Conservation (phyloP, 208 protist species). For the Leishmania arabica region DNA sequence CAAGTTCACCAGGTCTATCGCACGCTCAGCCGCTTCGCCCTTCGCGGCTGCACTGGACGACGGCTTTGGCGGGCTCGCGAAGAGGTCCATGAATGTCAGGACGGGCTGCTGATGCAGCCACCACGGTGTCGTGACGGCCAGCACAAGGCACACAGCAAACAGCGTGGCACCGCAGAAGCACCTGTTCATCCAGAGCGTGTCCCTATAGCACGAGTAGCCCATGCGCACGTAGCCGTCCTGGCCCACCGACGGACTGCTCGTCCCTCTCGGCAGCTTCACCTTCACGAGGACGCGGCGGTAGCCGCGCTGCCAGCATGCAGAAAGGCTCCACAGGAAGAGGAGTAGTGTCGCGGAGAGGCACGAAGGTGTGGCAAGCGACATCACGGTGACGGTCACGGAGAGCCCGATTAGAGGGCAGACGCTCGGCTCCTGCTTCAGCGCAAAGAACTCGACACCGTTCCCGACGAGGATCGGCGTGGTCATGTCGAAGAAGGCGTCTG, state of each 20-base stretch:
- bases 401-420: slow-evolving; percentile 15
- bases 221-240: slow-evolving; percentile 21
- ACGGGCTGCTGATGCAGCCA: slow-evolving; percentile 28
- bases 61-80: slow-evolving; percentile 19
- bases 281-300: slow-evolving; percentile 47
- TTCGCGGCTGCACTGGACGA: neutral
- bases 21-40: neutral
- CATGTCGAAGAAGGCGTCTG: slow-evolving; percentile 31
- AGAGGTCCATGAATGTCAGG: slow-evolving; percentile 38
- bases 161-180: slow-evolving; percentile 26
- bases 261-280: slow-evolving; percentile 7
- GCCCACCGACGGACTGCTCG: neutral
- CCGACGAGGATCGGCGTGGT: slow-evolving; percentile 23
- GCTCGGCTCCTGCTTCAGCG: slow-evolving; percentile 18
- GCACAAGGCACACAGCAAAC: slow-evolving; percentile 14
- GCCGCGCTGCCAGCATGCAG: slow-evolving; percentile 42
- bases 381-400: slow-evolving; percentile 3
- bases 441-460: slow-evolving; percentile 27
- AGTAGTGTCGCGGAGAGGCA: slow-evolving; percentile 26
- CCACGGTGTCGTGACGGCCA: slow-evolving; percentile 34
- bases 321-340: slow-evolving; percentile 34
- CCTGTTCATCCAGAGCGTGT: slow-evolving; percentile 32
- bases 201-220: slow-evolving; percentile 59
- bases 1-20: neutral
- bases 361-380: slow-evolving; percentile 22